phyloP scores from a whole-genome alignment of 495 filamentous ascomycete genomes.

The Neurospora terricola region DNA sequence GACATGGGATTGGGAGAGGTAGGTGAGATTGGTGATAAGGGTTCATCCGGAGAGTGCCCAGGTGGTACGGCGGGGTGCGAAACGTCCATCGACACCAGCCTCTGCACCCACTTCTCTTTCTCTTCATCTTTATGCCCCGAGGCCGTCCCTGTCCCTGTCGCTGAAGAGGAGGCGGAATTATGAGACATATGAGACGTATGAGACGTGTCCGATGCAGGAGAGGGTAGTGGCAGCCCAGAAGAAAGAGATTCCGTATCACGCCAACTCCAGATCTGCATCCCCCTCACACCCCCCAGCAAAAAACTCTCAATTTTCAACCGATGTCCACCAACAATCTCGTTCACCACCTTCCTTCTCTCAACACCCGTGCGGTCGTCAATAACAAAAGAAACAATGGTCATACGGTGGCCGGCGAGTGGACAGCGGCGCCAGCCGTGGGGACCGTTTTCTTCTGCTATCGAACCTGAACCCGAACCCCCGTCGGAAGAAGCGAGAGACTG shows the following conservation, averaged over 20 bases:
- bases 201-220: not conserved
- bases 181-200: not conserved
- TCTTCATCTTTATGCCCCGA: constrained; percentile 11
- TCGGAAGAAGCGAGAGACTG: no score
- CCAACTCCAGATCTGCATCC: constrained; percentile 7
- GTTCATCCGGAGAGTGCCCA: not conserved
- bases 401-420: constrained; percentile 59
- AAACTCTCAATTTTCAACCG: constrained; percentile 34
- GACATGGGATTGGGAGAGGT: no score
- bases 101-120: constrained; percentile 8
- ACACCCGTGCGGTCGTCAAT: constrained; percentile 44
- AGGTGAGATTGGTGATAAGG: not conserved
- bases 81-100: constrained; percentile 24
- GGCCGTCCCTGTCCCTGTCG: not conserved
- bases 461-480: constrained; percentile 38
- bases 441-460: constrained; percentile 63
- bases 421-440: constrained; percentile 73
- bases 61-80: not conserved
- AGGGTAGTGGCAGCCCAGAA: not conserved
- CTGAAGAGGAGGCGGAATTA: not conserved
- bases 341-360: constrained; percentile 34
- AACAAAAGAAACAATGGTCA: constrained; percentile 68
- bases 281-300: constrained; percentile 29
- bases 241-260: not conserved
- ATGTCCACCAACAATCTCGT: constrained; percentile 59